Base-by-base conservation (phyloP, 345 rosid species). In the thale cress (Arabidopsis thaliana) region DNA sequence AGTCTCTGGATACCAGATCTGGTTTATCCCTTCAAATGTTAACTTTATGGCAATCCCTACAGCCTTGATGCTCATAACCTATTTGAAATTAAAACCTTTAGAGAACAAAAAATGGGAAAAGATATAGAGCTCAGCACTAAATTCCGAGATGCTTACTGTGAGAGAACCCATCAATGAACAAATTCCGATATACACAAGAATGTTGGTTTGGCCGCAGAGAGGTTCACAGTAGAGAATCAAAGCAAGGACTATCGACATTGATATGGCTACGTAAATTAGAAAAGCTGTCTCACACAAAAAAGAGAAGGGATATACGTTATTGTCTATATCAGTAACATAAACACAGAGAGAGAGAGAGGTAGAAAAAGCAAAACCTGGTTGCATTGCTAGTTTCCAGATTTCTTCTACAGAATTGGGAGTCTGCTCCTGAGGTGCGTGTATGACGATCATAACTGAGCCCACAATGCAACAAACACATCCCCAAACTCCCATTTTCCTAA, bases 21-120 rank as follows among this genome's bases (percentile, higher is more conserved):
- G 98, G 81, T 73, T 93, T 56, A 81, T 78, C 46, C 98, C 98
- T 56, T 89, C 97, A 65, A 93, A 56, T 23, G 98, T 89, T 78
- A 93, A 83, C 87, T 89, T 93, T 64, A 91, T 85, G 0, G 98
- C 98, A 65, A 91, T 93, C 76, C 98, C 98, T 38, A 93, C 86
- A 16, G 98, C 98, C 78, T 93, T 93, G 76, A 93, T 87, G 88
- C 97, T 93, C 71, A 89, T 89, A 33, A 93, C 97, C 98, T 89
- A 83, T 57, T 73, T 24, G 40, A 71, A 5, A 56, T 3, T 8
- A 28, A 20, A 46, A 45, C 6, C 10, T 20, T 55, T 7, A 61
- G 6, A 16, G 3, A 25, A 33, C 0, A 34, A 6, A 12, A 12
- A 23, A 14, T 1, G 6, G 16, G 7, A 7, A 34, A 49, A 28